Evolutionary conservation across 441 rosid genomes (phyloP), one percentile per base, ranked within the genome.

Genomic region (Corymbia citriodora): DNA sequence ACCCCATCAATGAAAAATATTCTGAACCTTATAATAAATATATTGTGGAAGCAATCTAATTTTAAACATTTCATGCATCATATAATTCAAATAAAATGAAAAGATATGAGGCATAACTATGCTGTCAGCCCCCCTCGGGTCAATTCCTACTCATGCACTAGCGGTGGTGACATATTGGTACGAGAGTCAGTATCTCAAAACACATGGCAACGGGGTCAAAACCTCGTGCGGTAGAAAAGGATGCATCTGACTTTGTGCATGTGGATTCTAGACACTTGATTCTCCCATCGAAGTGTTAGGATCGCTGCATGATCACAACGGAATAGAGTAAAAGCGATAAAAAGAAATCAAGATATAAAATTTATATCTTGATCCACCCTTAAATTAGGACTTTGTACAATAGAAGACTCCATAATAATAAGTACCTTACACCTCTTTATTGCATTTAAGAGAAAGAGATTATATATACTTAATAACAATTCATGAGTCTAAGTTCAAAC

Each of bases 321-420:
- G 23, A 19, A 27, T 9, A 57, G 5, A 57, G 61, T 4, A 9
- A 55, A 55, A 55, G 29, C 12, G 2, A 21, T 57, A 21, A 57
- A 57, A 57, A 57, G 10, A 21, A 57, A 57, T 55, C 12, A 1
- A 3, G 0, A 57, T 57, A 57, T 18, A 55, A 55, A 9, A 55
- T 55, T 55, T 55, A 17, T 55, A 55, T 55, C 10, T 55, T 55
- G 19, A 55, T 23, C 19, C 59, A 55, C 59, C 19, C 59, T 55
- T 55, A 55, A 1, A 55, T 0, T 55, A 55, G 0, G 0, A 2
- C 19, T 55, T 17, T 4, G 2, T 55, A 17, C 1, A 55, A 23
- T 4, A 7, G 0, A 8, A 17, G 23, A 55, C 19, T 55, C 0
- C 0, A 1, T 9, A 0, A 55, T 23, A 4, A 23, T 21, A 21